phyloP scores from a whole-genome alignment of 805 yeast genomes.

The Candida pseudofarinosa region DNA sequence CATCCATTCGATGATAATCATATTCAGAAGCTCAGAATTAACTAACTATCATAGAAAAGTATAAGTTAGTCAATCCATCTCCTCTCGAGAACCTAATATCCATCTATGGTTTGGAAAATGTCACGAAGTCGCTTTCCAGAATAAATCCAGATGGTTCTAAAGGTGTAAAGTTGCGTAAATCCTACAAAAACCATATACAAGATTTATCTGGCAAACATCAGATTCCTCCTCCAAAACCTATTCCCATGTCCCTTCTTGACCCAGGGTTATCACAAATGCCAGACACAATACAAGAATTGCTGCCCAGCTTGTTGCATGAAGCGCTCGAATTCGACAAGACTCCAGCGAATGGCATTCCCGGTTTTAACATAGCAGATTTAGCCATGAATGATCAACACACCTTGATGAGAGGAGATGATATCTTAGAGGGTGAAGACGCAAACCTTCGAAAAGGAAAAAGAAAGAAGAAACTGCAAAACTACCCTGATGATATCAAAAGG shows the following conservation, averaged over 20 bases:
- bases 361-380: conserved; percentile 64
- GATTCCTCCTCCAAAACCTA: conserved; percentile 46
- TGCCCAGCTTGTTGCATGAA: conserved; percentile 42
- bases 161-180: conserved; percentile 89
- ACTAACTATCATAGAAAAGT: conserved; percentile 17
- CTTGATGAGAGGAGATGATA: conserved; percentile 38
- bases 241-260: conserved; percentile 34
- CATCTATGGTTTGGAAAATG: conserved; percentile 59
- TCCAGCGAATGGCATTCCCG: conserved; percentile 68
- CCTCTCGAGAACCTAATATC: conserved; percentile 68
- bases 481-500: conserved; percentile 33
- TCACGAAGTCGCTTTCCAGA: conserved; percentile 81
- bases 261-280: conserved; percentile 37
- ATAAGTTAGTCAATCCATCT: conserved; percentile 55
- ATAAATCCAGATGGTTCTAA: conserved; percentile 83
- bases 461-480: conserved; percentile 36
- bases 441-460: conserved; percentile 26
- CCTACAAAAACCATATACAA: conserved; percentile 87
- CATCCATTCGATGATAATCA: too few species aligned
- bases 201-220: conserved; percentile 80
- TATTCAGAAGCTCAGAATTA: too few species aligned
- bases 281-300: conserved; percentile 46
- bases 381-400: conserved; percentile 53
- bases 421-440: conserved; percentile 36
- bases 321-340: conserved; percentile 63